Evolutionary conservation across 1,139 yeast genomes (phyloP).

Genomic region (Candida sp.): DNA sequence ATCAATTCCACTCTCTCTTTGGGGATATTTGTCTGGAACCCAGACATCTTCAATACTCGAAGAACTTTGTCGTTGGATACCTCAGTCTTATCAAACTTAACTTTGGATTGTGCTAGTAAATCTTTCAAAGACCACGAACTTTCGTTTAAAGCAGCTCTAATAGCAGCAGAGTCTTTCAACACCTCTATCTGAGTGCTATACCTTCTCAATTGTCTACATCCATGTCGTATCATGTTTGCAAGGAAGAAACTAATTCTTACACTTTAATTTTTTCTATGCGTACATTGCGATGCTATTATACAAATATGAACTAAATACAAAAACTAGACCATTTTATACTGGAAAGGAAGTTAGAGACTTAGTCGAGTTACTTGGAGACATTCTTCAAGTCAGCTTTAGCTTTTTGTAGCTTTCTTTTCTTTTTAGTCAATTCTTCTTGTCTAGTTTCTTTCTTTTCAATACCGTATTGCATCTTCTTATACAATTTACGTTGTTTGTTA

Average conservation of each 20-base stretch:
- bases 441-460: constrained; percentile 81
- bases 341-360: not conserved
- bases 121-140: constrained; percentile 27
- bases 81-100: constrained; percentile 5
- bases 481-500: constrained; percentile 90
- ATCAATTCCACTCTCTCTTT: constrained; percentile 22
- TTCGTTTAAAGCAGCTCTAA: not conserved
- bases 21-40: constrained; percentile 27
- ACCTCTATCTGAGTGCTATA: not conserved
- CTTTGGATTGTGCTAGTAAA: constrained; percentile 12
- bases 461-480: constrained; percentile 94
- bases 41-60: constrained; percentile 43
- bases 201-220: not conserved
- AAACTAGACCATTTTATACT: not conserved
- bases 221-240: not conserved
- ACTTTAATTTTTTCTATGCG: not conserved
- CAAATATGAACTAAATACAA: not conserved
- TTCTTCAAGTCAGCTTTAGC: constrained; percentile 55
- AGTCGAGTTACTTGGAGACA: constrained; percentile 1
- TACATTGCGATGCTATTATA: not conserved
- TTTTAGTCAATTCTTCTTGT: constrained; percentile 68
- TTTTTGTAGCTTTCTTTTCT: constrained; percentile 76
- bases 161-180: not conserved
- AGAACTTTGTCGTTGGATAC: constrained; percentile 17
- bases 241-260: not conserved